Percentiles rank a stretch among this genome's conserved stretches.
phyloP scores from a whole-genome alignment of 2,329 filamentous ascomycete species.

The Colletotrichum kahawae region DNA sequence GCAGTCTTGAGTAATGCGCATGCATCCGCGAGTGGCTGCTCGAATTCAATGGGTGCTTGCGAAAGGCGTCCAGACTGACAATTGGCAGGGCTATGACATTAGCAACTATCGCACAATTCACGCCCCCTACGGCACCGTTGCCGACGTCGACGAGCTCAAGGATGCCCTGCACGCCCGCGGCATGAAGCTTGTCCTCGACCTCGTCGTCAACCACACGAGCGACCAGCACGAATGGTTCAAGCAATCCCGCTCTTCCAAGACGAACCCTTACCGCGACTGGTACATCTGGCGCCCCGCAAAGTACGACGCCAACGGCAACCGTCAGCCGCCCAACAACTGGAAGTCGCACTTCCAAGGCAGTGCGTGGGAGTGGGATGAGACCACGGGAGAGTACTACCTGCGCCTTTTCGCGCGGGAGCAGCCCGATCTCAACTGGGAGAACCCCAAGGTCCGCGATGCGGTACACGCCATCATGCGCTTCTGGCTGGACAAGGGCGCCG shows the following conservation, averaged over 20 bases:
- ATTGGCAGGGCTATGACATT: slow-evolving; percentile 66
- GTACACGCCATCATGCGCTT: slow-evolving; percentile 75
- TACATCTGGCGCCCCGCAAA: slow-evolving; percentile 70
- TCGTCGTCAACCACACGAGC: slow-evolving; percentile 76
- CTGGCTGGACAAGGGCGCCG: slow-evolving; percentile 73
- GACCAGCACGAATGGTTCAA: slow-evolving; percentile 64
- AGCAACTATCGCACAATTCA: slow-evolving; percentile 72
- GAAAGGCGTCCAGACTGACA: background rate
- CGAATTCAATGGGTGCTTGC: background rate
- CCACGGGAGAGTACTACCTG: slow-evolving; percentile 62
- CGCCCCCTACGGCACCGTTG: slow-evolving; percentile 68
- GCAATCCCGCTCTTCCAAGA: slow-evolving; percentile 57
- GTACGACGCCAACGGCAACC: slow-evolving; percentile 60
- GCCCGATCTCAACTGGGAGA: slow-evolving; percentile 82
- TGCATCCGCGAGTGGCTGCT: background rate
- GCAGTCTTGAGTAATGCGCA: background rate
- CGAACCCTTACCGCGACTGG: slow-evolving; percentile 62
- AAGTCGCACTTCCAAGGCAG: slow-evolving; percentile 33
- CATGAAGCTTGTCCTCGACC: slow-evolving; percentile 74
- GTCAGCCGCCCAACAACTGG: slow-evolving; percentile 68
- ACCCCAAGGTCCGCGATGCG: slow-evolving; percentile 65
- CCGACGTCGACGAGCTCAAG: slow-evolving; percentile 69
- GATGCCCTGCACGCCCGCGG: slow-evolving; percentile 63
- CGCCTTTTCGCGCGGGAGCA: slow-evolving; percentile 74
- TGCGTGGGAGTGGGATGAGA: slow-evolving; percentile 55